phyloP scores from a whole-genome alignment of 169 alveolate species.

The Plasmodium sp. region DNA sequence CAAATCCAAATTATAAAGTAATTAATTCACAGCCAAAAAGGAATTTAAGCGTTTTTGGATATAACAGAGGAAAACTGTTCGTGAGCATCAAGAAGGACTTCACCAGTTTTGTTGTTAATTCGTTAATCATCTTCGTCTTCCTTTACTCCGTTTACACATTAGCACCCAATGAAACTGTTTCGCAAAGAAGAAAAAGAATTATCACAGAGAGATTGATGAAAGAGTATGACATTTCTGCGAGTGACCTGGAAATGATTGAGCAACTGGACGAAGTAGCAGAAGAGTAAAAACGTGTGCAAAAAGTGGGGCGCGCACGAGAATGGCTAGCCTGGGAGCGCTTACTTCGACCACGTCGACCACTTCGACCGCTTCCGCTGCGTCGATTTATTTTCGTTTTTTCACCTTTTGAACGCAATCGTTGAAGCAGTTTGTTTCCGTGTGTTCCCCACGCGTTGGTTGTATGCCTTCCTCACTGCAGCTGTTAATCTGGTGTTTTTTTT shows the following conservation, averaged over 20 bases:
- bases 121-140: constrained; percentile 66
- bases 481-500: background rate
- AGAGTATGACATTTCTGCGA: constrained; percentile 58
- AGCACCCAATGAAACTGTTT: constrained; percentile 73
- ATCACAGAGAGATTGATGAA: constrained; percentile 69
- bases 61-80: constrained; percentile 69
- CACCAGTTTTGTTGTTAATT: constrained; percentile 67
- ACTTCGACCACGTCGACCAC: background rate
- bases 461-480: background rate
- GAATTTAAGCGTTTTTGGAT: constrained; percentile 71
- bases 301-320: background rate
- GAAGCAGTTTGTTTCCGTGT: background rate
- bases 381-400: background rate
- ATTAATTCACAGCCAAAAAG: constrained; percentile 68
- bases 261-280: constrained; percentile 34
- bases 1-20: constrained; percentile 29
- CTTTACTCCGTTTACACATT: constrained; percentile 58
- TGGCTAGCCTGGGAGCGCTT: background rate
- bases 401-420: background rate
- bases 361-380: background rate
- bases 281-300: constrained; percentile 11
- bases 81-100: constrained; percentile 72
- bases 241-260: constrained; percentile 73
- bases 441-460: background rate
- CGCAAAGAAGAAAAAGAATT: constrained; percentile 70